Conservation (phyloP, 768 basidiomycete genomes). For the Mycena venus region DNA sequence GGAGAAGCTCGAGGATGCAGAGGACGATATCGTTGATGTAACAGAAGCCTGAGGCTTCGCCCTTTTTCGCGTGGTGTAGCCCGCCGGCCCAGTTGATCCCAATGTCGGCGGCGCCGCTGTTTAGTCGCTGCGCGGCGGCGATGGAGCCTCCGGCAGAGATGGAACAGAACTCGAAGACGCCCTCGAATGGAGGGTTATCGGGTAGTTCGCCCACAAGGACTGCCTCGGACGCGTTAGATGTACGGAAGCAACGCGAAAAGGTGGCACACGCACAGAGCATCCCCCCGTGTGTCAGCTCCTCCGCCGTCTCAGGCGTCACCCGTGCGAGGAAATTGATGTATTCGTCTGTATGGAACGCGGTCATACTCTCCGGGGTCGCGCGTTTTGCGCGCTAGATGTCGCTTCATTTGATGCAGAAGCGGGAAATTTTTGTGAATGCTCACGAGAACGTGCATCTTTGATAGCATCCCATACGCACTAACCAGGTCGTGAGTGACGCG, state of each 20-base stretch:
- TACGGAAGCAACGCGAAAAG: not conserved
- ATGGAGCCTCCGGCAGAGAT: slow-evolving; percentile 97
- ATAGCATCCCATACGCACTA: slow-evolving; percentile 92
- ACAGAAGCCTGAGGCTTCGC: slow-evolving; percentile 99
- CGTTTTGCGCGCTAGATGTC: slow-evolving; percentile 74
- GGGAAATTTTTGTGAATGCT: slow-evolving; percentile 42
- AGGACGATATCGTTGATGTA: slow-evolving; percentile 99
- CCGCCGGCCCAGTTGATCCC: slow-evolving; percentile 99
- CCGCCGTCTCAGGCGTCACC: slow-evolving; percentile 93
- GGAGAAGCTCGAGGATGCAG: slow-evolving; percentile 91
- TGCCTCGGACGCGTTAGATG: slow-evolving; percentile 54
- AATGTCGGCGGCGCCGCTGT: slow-evolving; percentile 87
- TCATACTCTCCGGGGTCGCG: slow-evolving; percentile 82
- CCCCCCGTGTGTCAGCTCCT: slow-evolving; percentile 87
- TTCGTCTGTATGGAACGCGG: slow-evolving; percentile 98
- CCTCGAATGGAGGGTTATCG: slow-evolving; percentile 97
- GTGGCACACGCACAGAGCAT: slow-evolving; percentile 76
- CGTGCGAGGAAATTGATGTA: slow-evolving; percentile 92
- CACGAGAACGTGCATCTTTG: slow-evolving; percentile 93
- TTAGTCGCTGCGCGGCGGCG: slow-evolving; percentile 84
- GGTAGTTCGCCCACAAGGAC: slow-evolving; percentile 75
- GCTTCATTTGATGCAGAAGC: not conserved
- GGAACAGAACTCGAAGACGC: slow-evolving; percentile 96
- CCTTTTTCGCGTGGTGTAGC: slow-evolving; percentile 98
- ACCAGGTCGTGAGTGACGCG: slow-evolving; percentile 94